A percentile compares a stretch with the other conserved stretches of the same genome.
phyloP scores from a whole-genome alignment of 1,284 basidiomycete genomes.

The Ganoderma resinaceum region DNA sequence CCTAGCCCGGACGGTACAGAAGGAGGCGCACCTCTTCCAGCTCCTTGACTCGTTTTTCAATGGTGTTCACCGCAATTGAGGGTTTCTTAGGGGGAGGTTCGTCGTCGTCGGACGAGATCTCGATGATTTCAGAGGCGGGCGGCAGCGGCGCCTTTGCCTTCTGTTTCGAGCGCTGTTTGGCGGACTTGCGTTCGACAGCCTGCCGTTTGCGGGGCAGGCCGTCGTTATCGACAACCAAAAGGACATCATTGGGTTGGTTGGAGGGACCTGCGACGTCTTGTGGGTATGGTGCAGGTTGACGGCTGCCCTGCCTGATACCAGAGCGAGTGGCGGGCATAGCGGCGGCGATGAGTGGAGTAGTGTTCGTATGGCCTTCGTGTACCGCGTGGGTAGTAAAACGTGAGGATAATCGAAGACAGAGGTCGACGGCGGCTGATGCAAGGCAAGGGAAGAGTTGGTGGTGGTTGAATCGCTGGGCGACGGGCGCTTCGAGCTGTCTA shows the following conservation, averaged over 20 bases:
- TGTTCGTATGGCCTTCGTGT: background rate
- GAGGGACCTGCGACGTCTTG: conserved; percentile 19
- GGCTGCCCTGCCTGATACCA: conserved; percentile 20
- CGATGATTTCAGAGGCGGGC: conserved; percentile 24
- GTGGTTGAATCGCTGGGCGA: conserved; percentile 22
- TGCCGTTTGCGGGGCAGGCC: conserved; percentile 19
- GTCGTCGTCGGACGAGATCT: conserved; percentile 45
- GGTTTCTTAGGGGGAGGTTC: conserved; percentile 28
- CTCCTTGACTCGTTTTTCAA: conserved; percentile 30
- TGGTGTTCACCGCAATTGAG: conserved; percentile 3
- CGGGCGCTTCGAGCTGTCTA: conserved; percentile 1
- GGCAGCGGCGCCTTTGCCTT: conserved; percentile 27
- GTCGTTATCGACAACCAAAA: conserved; percentile 23
- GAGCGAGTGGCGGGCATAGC: conserved; percentile 31
- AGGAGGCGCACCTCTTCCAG: conserved; percentile 32
- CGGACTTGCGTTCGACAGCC: conserved; percentile 17
- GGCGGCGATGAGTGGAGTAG: background rate
- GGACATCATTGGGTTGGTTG: conserved; percentile 5
- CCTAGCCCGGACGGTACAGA: background rate
- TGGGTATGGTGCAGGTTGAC: conserved; percentile 14
- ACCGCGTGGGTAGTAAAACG: background rate
- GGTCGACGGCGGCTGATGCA: background rate
- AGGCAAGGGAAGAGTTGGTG: conserved; percentile 11
- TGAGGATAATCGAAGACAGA: background rate
- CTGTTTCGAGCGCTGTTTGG: conserved; percentile 25